Base-by-base conservation (phyloP, 176 grass and related monocot species). In the Panicum miliaceum region DNA sequence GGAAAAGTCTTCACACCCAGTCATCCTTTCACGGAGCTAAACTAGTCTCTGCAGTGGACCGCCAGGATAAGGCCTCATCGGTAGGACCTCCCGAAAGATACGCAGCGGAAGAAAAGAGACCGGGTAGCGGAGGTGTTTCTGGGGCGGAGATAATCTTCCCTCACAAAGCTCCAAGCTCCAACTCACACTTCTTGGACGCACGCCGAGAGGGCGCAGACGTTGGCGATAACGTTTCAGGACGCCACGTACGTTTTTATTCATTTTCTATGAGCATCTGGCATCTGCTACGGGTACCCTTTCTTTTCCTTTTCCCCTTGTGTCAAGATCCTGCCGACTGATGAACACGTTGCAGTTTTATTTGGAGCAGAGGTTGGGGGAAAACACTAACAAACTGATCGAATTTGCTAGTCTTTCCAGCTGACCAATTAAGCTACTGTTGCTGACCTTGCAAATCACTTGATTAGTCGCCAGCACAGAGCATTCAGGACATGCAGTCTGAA, bases 41-140 rank as follows among this genome's bases (percentile, higher is more conserved):
- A 59, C 60, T 35, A 50, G 32, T 52, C 8, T 12, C 43, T 47
- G 45, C 9, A 47, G 29, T 51, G 47, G 18, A 7, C 27, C 77
- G 43, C 51, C 77, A 51, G 43, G 77, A 80, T 66, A 79, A 79
- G 60, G 26, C 13, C 27, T 34, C 26, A 13, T 7, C 35, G 77
- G 47, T 64, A 65, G 25, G 68, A 86, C 75, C 58, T 80, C 37
- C 7, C 29, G 7, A 41, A 57, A 67, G 77, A 86, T 67, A 57
- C 6, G 85, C 68, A 5, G 37, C n/a, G 37, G 13, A 18, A 57
- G 37, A 57, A 43, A 81, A 80, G 32, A 51, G 63, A 68, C 36
- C 19, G 9, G 29, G 32, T 15, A 19, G 57, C 25, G 19, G 32
- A 78, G 37, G n/a, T 40, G 56, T 16, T 43, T n/a, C 62, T 9